phyloP scores from a whole-genome alignment of 1,139 yeast genomes.

The Pichia sp. region DNA sequence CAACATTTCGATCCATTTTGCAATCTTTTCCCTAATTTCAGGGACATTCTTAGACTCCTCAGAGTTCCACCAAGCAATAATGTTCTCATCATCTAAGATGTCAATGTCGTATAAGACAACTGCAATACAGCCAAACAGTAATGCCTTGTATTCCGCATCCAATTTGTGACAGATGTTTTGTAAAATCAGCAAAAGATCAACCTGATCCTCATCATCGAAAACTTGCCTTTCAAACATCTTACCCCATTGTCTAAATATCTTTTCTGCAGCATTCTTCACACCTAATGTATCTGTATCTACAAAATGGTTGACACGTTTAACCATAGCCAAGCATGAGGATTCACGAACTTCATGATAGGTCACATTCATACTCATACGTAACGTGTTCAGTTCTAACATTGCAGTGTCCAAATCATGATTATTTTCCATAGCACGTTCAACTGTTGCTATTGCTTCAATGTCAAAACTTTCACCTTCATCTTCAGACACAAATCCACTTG shows the following conservation, averaged over 20 bases:
- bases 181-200: slow-evolving; percentile 62
- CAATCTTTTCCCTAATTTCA: slow-evolving; percentile 53
- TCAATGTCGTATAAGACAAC: slow-evolving; percentile 75
- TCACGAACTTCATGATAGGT: slow-evolving; percentile 86
- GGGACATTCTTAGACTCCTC: slow-evolving; percentile 42
- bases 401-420: slow-evolving; percentile 94
- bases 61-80: slow-evolving; percentile 75
- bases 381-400: slow-evolving; percentile 80
- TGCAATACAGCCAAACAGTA: slow-evolving; percentile 58
- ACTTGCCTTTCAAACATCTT: slow-evolving; percentile 74
- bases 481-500: slow-evolving; percentile 34
- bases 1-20: slow-evolving; percentile 82
- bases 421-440: slow-evolving; percentile 84
- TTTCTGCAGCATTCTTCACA: slow-evolving; percentile 68
- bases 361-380: slow-evolving; percentile 96
- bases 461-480: slow-evolving; percentile 78
- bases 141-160: slow-evolving; percentile 40
- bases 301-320: slow-evolving; percentile 64
- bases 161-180: slow-evolving; percentile 44
- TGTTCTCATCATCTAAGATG: slow-evolving; percentile 73
- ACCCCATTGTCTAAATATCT: slow-evolving; percentile 79
- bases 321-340: slow-evolving; percentile 72
- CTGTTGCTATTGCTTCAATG: slow-evolving; percentile 89
- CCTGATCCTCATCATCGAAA: slow-evolving; percentile 71
- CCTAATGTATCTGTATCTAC: slow-evolving; percentile 71